These are phyloP conservation scores for Colletotrichum noveboracense DNA, from an alignment of 2,329 filamentous ascomycete species.

Conservation along the genomic window DNA sequence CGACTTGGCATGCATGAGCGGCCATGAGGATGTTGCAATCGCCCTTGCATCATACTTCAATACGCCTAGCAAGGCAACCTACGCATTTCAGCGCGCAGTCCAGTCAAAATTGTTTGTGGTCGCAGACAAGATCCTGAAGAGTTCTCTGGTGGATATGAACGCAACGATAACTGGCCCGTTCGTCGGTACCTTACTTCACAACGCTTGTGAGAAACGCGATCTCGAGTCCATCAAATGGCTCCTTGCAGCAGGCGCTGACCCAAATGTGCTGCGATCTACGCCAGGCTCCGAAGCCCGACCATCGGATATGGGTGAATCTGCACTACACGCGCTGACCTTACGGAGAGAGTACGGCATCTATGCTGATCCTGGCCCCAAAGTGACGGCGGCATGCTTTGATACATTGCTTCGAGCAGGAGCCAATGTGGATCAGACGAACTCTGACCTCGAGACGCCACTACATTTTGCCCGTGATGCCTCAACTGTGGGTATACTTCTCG, in stretches of 20 bases:
- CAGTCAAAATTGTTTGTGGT: slow-evolving; percentile 19
- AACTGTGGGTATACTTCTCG: slow-evolving; percentile 17
- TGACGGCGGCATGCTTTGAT: background rate
- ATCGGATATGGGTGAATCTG: background rate
- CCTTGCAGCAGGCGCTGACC: slow-evolving; percentile 27
- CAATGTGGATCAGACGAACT: background rate
- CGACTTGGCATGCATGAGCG: background rate
- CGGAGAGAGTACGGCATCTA: background rate
- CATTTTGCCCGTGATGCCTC: background rate
- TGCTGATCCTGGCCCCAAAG: background rate
- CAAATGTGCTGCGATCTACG: background rate
- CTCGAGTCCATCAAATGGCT: slow-evolving; percentile 12
- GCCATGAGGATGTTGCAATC: background rate
- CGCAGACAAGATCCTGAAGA: slow-evolving; percentile 31
- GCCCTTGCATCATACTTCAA: slow-evolving; percentile 30
- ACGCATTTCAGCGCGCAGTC: slow-evolving; percentile 32
- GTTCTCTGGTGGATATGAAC: slow-evolving; percentile 37
- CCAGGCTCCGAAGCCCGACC: background rate
- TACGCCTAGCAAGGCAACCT: slow-evolving; percentile 25
- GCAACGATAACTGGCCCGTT: slow-evolving; percentile 4
- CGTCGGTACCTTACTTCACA: slow-evolving; percentile 22
- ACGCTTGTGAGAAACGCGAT: background rate
- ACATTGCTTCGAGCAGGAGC: background rate
- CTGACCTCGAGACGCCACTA: background rate
- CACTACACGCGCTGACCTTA: background rate